These are phyloP conservation scores for Asterella californica DNA, from an alignment of 225 moss, liverwort and hornwort species.

Conservation along the genomic window DNA sequence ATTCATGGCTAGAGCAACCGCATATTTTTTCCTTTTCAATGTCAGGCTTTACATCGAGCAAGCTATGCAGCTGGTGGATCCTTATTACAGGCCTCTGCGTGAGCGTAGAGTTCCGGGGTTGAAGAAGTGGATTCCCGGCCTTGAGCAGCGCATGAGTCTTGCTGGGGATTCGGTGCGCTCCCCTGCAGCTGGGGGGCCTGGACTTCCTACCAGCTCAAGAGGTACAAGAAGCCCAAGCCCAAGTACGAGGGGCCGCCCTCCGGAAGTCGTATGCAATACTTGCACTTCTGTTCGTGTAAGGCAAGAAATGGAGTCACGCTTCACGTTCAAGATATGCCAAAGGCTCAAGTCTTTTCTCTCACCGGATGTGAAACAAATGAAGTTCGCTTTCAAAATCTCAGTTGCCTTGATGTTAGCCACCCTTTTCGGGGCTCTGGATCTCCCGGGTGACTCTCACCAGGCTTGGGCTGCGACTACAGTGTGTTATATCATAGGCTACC, in stretches of 20 bases:
- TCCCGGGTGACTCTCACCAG: constrained; percentile 31
- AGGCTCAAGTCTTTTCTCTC: neutral
- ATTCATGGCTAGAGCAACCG: constrained; percentile 41
- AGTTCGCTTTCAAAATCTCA: constrained; percentile 35
- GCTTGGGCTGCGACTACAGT: constrained; percentile 48
- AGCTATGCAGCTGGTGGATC: constrained; percentile 33
- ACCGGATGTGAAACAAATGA: constrained; percentile 4
- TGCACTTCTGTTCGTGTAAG: neutral
- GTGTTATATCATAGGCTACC: constrained; percentile 43
- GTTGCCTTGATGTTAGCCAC: constrained; percentile 40
- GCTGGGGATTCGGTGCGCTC: constrained; percentile 5
- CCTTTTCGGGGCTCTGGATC: constrained; percentile 25
- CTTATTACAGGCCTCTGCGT: neutral
- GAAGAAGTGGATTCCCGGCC: constrained; percentile 32
- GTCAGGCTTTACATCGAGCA: constrained; percentile 36
- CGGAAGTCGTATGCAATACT: neutral
- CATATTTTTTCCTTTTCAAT: constrained; percentile 46
- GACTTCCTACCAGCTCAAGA: neutral
- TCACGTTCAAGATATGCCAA: neutral
- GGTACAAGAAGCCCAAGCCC: neutral
- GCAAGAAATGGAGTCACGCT: constrained; percentile 1
- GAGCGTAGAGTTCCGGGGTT: neutral
- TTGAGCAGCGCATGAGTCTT: constrained; percentile 17
- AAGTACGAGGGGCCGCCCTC: neutral
- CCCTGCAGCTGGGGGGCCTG: neutral